These are phyloP conservation scores for Lentinula edodes DNA, from an alignment of 768 basidiomycete genomes.

Conservation along the genomic window DNA sequence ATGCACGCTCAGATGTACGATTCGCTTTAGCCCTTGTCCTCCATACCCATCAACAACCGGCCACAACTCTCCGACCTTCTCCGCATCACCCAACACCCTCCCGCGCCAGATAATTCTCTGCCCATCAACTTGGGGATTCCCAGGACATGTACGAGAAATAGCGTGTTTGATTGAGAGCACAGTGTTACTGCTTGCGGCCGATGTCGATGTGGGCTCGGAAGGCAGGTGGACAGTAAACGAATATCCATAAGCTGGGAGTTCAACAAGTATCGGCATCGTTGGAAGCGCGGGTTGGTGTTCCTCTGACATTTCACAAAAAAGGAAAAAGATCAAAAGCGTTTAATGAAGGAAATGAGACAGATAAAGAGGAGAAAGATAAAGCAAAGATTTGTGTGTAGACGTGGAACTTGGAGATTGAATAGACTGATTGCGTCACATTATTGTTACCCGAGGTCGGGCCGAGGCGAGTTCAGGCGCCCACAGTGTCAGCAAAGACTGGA, in stretches of 20 bases:
- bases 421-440: too few species aligned
- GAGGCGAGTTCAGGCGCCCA: too few species aligned
- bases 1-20: constrained; percentile 70
- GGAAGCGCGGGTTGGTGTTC: background rate
- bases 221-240: constrained; percentile 50
- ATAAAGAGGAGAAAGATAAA: background rate
- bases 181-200: constrained; percentile 27
- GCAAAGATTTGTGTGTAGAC: background rate
- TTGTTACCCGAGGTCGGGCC: too few species aligned
- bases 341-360: background rate
- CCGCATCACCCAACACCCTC: constrained; percentile 56
- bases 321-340: background rate
- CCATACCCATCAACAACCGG: background rate
- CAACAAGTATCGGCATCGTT: constrained; percentile 44
- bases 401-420: too few species aligned
- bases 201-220: constrained; percentile 20
- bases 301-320: background rate
- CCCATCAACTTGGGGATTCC: constrained; percentile 61
- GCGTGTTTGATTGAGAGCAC: constrained; percentile 63
- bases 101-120: constrained; percentile 78
- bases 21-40: constrained; percentile 54
- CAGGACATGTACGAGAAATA: constrained; percentile 55
- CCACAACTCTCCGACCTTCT: constrained; percentile 66
- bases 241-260: constrained; percentile 68
- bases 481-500: too few species aligned